These are phyloP conservation scores for Wickerhamomyces tratensis DNA, from an alignment of 805 yeast genomes.

Conservation along the genomic window DNA sequence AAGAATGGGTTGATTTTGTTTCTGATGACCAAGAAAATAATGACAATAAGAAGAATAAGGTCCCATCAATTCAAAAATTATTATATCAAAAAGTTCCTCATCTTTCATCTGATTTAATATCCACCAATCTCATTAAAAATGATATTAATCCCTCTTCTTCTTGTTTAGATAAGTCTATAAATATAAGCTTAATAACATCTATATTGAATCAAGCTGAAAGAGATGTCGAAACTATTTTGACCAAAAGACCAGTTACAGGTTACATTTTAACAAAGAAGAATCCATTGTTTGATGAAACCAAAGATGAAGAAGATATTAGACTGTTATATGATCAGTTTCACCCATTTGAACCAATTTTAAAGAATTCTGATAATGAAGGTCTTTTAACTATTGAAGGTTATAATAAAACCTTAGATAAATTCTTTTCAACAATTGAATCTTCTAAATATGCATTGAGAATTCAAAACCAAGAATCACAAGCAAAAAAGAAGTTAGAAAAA, in stretches of 20 bases:
- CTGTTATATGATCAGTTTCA: conserved; percentile 56
- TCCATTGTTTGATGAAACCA: conserved; percentile 32
- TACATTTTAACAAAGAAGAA: conserved; percentile 56
- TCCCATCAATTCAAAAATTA: conserved; percentile 58
- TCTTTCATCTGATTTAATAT: conserved; percentile 70
- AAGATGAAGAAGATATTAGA: conserved; percentile 32
- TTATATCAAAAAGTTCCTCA: conserved; percentile 61
- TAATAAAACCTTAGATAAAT: conserved; percentile 72
- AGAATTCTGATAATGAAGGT: conserved; percentile 22
- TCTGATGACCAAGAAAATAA: conserved; percentile 10
- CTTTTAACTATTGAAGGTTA: conserved; percentile 50
- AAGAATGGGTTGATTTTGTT: conserved; percentile 18
- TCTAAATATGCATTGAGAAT: conserved; percentile 65
- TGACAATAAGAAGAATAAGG: conserved; percentile 30
- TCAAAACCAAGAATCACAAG: conserved; percentile 69
- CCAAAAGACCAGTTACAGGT: conserved; percentile 36
- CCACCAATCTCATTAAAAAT: conserved; percentile 37
- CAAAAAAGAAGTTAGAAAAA: conserved; percentile 60
- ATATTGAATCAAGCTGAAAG: conserved; percentile 39
- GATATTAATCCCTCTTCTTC: conserved; percentile 39
- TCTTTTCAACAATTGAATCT: conserved; percentile 79
- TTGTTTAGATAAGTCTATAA: conserved; percentile 17
- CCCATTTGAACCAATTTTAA: conserved; percentile 49
- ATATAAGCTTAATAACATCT: conserved; percentile 22
- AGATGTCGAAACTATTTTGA: conserved; percentile 29